phyloP scores from a whole-genome alignment of 176 grass and related monocot species.

The Oryza meyeriana region DNA sequence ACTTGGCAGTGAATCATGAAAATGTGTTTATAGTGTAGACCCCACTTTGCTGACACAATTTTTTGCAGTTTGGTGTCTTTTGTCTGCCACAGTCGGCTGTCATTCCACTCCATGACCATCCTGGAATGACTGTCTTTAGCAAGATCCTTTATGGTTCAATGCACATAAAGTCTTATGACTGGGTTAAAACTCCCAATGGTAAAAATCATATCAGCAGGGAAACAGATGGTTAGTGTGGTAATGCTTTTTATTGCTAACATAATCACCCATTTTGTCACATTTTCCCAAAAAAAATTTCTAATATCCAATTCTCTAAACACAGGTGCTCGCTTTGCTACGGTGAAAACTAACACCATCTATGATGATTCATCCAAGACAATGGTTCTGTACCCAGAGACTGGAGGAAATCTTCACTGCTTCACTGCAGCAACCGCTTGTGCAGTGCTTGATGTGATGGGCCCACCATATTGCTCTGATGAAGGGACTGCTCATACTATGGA shows the following conservation, averaged over 20 bases:
- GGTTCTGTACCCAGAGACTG: no score
- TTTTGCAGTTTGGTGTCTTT: constrained; percentile 60
- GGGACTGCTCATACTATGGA: constrained; percentile 65
- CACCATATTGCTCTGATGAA: constrained; percentile 46
- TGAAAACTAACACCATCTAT: no score
- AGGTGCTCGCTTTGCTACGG: no score
- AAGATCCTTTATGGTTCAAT: constrained; percentile 72
- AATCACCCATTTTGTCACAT: no score
- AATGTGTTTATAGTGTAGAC: no score
- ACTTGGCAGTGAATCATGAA: no score
- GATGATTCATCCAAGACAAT: no score
- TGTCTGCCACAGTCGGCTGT: constrained; percentile 52
- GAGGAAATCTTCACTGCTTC: no score
- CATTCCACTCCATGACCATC: constrained; percentile 74
- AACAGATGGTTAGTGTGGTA: neutral
- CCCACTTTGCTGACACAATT: no score
- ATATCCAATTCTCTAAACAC: no score
- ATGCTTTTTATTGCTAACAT: no score
- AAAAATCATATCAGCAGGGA: neutral
- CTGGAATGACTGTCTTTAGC: constrained; percentile 77
- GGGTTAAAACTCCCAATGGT: constrained; percentile 7
- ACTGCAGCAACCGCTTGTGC: constrained; percentile 21
- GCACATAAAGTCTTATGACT: constrained; percentile 72
- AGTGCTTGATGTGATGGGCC: constrained; percentile 63
- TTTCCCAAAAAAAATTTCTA: neutral